Percentiles rank a stretch among this genome's conserved stretches.
These are phyloP conservation scores for Globisporangium abappressorium DNA, from an alignment of 352 stramenopile genomes.

Conservation along the genomic window DNA sequence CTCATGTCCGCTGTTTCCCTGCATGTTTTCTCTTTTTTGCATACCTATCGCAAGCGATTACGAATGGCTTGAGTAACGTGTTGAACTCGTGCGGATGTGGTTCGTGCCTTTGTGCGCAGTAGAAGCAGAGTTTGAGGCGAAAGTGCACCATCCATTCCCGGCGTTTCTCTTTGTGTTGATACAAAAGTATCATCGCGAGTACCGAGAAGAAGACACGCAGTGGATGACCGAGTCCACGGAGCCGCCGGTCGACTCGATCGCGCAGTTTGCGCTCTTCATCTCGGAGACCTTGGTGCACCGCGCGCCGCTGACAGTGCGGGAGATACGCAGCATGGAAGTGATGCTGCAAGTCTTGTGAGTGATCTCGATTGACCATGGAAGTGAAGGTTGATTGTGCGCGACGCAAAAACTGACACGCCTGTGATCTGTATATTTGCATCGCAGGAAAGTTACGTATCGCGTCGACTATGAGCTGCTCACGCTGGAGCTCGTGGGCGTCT, in stretches of 20 bases:
- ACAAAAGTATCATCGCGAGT: slow-evolving; percentile 83
- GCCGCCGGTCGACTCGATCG: slow-evolving; percentile 79
- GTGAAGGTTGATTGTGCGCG: neutral
- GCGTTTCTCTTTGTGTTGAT: slow-evolving; percentile 73
- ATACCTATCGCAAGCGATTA: neutral
- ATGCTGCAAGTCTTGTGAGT: slow-evolving; percentile 85
- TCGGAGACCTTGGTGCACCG: slow-evolving; percentile 52
- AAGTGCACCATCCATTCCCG: slow-evolving; percentile 74
- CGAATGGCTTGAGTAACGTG: neutral
- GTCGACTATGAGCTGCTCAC: slow-evolving; percentile 21
- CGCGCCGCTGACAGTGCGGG: slow-evolving; percentile 46
- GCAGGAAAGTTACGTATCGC: slow-evolving; percentile 18
- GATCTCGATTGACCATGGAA: neutral
- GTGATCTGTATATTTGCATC: neutral
- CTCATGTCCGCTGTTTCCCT: slow-evolving; percentile 15
- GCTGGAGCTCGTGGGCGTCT: slow-evolving; percentile 22
- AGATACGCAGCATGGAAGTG: slow-evolving; percentile 71
- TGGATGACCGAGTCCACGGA: slow-evolving; percentile 59
- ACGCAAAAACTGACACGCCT: neutral
- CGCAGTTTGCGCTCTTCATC: slow-evolving; percentile 78
- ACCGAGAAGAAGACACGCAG: slow-evolving; percentile 37
- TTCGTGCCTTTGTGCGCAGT: slow-evolving; percentile 40
- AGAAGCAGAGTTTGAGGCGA: slow-evolving; percentile 85
- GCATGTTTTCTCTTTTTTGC: neutral
- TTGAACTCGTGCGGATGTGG: slow-evolving; percentile 19